Evolutionary conservation across 164 flowering plant species (phyloP), one percentile per base, ranked within the genome.

Genomic region (Amborella trichopoda): DNA sequence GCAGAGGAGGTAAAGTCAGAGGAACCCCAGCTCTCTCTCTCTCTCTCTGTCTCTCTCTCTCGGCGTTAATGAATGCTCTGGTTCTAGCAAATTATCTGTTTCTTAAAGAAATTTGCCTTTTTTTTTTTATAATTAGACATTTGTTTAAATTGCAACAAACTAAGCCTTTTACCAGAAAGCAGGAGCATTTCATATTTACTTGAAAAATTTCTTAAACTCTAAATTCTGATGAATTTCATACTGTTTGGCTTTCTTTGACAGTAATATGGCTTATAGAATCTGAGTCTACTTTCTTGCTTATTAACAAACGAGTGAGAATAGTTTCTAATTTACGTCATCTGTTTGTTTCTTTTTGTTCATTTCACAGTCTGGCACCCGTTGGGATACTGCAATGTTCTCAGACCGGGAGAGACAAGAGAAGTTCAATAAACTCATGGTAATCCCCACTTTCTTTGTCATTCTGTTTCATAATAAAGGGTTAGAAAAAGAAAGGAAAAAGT

Each of bases 401-500:
- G 95, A 91, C 59, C 81, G 73, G 41, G 99, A 87, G 37, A 69
- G 87, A 33, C 96, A 91, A 61, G 96, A 91, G 53, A 91, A 91
- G 48, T 91, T 91, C 65, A 82, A 88, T 68, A 87, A 88, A 63
- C 96, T 91, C 81, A 91, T 91, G 99, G 99, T 91, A 87, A 77
- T 57, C 59, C 40, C 52, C 54, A 30, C 6, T 12, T 44, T 12
- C 26, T 14, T 41, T 48, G 14, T 2, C 20, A 17, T 39, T 39
- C 17, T 5, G 11, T 30, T 30, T 30, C 34, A 30, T 30, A 11
- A 11, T 30, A 6, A 6, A 6, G 8, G 34, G 34, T 30, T 30
- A n/a, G n/a, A n/a, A n/a, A n/a, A n/a, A n/a, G n/a, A n/a, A n/a
- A n/a, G n/a, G n/a, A n/a, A n/a, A n/a, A n/a, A n/a, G n/a, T n/a